Evolutionary conservation across 345 rosid genomes (phyloP).

Genomic region (Syzygium grande): DNA sequence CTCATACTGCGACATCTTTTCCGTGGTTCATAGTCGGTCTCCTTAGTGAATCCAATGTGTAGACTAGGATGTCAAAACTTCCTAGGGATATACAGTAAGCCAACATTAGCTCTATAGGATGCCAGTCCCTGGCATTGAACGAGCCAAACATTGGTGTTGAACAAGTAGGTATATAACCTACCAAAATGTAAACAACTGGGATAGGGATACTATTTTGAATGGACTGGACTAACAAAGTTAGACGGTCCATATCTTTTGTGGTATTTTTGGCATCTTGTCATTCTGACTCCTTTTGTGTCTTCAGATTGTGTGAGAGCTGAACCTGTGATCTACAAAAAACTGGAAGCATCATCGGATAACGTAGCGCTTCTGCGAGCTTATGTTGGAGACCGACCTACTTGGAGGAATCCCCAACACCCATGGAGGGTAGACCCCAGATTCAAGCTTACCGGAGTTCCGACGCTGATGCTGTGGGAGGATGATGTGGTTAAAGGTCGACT

Average conservation of each 20-base stretch:
- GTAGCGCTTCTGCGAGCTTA: conserved; percentile 58
- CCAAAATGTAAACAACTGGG: not conserved
- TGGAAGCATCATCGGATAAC: conserved; percentile 51
- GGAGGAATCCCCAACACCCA: conserved; percentile 70
- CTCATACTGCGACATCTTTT: not conserved
- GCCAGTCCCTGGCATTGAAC: not conserved
- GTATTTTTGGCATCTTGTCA: not conserved
- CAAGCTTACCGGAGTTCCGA: conserved; percentile 80
- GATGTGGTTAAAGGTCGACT: conserved; percentile 47
- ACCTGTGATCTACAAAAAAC: conserved; percentile 68
- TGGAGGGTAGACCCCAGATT: conserved; percentile 66
- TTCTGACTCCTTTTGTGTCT: not conserved
- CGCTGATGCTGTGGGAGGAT: conserved; percentile 62
- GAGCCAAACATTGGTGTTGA: not conserved
- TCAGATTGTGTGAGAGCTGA: conserved; percentile 92
- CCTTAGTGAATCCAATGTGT: not conserved
- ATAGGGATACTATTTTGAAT: not conserved
- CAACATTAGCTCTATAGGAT: not conserved
- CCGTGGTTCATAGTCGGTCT: not conserved
- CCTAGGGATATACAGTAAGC: not conserved
- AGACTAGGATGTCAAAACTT: not conserved
- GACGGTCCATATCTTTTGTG: not conserved
- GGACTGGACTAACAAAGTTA: not conserved
- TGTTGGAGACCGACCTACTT: conserved; percentile 84
- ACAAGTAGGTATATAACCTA: not conserved